Evolutionary conservation across 768 basidiomycete species (phyloP), one percentile per base, ranked within the genome.

Genomic region (Mycena vulgaris): DNA sequence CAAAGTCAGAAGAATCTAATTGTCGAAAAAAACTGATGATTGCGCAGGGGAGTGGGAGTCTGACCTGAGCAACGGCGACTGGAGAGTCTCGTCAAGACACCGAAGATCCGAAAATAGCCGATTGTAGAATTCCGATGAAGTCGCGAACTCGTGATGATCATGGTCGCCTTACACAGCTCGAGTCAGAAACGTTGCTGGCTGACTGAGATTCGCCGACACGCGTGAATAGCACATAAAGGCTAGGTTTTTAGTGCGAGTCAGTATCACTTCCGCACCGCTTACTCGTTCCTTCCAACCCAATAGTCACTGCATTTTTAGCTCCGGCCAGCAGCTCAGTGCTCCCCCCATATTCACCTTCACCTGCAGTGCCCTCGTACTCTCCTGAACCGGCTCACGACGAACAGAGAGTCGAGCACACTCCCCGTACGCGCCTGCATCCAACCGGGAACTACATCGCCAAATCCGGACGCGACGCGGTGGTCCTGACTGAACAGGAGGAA

Each of bases 351-450:
- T 84, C 89, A 0, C 83, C 88, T 2, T 86, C 90, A 8, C 78
- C 80, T 2, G 87, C 87, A 30, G 83, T 86, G 1, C 92, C 92
- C 1, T 76, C 80, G 11, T 93, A 93, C 75, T 89, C 92, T 55
- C 84, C 77, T 39, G 85, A 85, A 30, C 90, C 88, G 37, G 77
- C 83, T 5, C 80, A 78, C 3, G 88, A 85, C 30, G 92, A 93
- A 72, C 80, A 82, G 61, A 82, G 82, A 21, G 85, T 93, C 10
- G 86, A 89, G 47, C 83, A 83, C 49, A 87, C 89, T 0, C 88
- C 84, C 9, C 78, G 79, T 27, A 66, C 73, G 1, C 63, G 19
- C 51, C 42, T 63, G 35, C 61, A 42, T 6, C 69, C 75, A 0
- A 83, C 81, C 3, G 85, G 85, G 16, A 78, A 81, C 4, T 88